Conservation (phyloP, 352 stramenopile genomes). For the Phytophthora gonapodyides region DNA sequence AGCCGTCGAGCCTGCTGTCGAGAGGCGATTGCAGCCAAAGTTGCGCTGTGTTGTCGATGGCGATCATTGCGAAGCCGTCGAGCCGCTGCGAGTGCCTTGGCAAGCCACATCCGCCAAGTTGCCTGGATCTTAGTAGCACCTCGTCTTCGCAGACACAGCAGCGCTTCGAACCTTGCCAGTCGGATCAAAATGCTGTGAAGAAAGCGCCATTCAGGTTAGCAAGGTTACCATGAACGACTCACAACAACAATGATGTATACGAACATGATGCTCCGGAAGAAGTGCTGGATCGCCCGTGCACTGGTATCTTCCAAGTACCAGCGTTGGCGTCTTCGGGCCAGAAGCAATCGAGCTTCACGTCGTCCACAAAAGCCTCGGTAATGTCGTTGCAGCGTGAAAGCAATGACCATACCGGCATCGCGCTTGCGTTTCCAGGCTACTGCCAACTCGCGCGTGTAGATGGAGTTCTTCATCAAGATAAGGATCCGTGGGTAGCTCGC, state of each 20-base stretch:
- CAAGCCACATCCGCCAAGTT: conserved; percentile 80
- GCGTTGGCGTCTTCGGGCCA: conserved; percentile 37
- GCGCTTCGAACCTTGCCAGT: conserved; percentile 45
- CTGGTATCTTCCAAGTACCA: conserved; percentile 45
- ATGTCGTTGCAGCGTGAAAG: conserved; percentile 40
- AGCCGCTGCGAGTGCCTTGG: conserved; percentile 55
- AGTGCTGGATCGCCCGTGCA: conserved; percentile 66
- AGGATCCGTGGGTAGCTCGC: conserved; percentile 45
- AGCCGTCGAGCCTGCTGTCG: conserved; percentile 28
- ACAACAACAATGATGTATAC: conserved; percentile 15
- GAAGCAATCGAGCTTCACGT: conserved; percentile 31
- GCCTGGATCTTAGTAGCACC: conserved; percentile 66
- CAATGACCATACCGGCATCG: conserved; percentile 49
- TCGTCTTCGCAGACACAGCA: conserved; percentile 41
- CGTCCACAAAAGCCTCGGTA: conserved; percentile 61
- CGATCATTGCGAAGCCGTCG: conserved; percentile 44
- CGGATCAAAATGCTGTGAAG: conserved; percentile 55
- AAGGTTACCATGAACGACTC: not conserved
- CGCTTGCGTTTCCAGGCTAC: conserved; percentile 63
- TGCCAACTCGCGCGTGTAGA: conserved; percentile 63
- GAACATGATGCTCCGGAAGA: conserved; percentile 79
- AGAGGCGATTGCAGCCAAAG: conserved; percentile 31
- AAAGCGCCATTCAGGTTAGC: conserved; percentile 12
- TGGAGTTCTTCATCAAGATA: conserved; percentile 47
- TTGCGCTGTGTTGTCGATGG: conserved; percentile 38